Conservation (phyloP, 257 asterid species). For the Capsicum rhomboideum region DNA sequence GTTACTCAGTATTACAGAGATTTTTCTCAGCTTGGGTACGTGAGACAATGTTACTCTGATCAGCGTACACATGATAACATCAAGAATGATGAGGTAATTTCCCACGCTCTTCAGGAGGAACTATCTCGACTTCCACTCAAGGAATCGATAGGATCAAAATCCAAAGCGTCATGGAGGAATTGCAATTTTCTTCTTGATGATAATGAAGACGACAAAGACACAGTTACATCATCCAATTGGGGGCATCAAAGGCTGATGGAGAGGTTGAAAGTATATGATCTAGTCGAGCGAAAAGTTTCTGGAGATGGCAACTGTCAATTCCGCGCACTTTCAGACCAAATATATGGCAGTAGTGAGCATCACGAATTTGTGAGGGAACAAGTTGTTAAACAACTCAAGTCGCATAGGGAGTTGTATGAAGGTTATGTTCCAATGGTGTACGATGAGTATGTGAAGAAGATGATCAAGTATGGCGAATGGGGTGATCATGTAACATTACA, state of each 20-base stretch:
- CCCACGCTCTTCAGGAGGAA: too few species aligned
- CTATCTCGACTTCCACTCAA: too few species aligned
- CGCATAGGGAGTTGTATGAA: conserved; percentile 6
- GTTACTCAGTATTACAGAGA: conserved; percentile 50
- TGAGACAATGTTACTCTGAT: conserved; percentile 36
- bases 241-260: conserved; percentile 64
- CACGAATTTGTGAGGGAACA: conserved; percentile 69
- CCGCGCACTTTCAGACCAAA: conserved; percentile 88
- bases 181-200: conserved; percentile 43
- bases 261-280: conserved; percentile 67
- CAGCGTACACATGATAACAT: neutral
- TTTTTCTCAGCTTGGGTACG: conserved; percentile 25
- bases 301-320: conserved; percentile 96
- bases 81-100: too few species aligned
- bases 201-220: conserved; percentile 51
- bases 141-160: neutral
- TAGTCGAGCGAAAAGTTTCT: conserved; percentile 57
- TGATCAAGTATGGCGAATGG: too few species aligned
- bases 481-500: too few species aligned
- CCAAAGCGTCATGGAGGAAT: too few species aligned
- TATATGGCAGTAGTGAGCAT: conserved; percentile 68
- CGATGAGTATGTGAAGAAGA: too few species aligned
- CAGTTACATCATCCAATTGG: conserved; percentile 21
- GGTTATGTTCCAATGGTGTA: too few species aligned
- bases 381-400: conserved; percentile 73